Evolutionary conservation across 345 rosid species (phyloP), one percentile per base, ranked within the genome.

Genomic region (Turnera subulata): DNA sequence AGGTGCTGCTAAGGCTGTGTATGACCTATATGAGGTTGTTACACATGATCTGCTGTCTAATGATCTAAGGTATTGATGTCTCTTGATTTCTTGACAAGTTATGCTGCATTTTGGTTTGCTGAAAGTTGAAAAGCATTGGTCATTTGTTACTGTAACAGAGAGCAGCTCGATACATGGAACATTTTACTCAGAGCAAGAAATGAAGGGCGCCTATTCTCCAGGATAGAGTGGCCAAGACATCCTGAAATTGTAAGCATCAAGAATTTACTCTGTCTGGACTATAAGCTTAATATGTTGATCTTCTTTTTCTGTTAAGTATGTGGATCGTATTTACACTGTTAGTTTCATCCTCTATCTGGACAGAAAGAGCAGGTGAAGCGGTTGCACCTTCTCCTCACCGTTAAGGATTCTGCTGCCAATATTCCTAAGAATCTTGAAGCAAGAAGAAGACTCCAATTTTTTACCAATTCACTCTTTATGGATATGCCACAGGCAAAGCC

Each of bases 351-450:
- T 76, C 57, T 71, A 53, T 70, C 47, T 52, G 47, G 64, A 42
- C 88, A 93, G 99, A 78, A 76, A 67, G 97, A 93, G 70, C 99
- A 82, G 78, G 94, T 85, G 72, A 93, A 93, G 77, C 79, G 97
- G 57, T 71, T 93, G 68, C 91, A 87, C 61, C 97, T 93, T 71
- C 99, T 93, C 74, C 91, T 93, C 49, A 86, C 94, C 33, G 99
- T 93, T 56, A 93, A 89, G 76, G 99, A 93, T 68, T 73, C 94
- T 38, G 88, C 99, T 19, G 84, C 91, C 52, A 93, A 93, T 49
- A 81, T 93, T 69, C 99, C 99, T 7, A 93, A 93, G 71, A 93
- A 93, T 81, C 88, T 93, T 45, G 99, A 93, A 77, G 97, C 99
- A 24, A 80, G 97, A 78, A 85, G 99, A 84, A 85, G 99, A 81